These are phyloP conservation scores for Rhamnella rubrinervis DNA, from an alignment of 331 rosid species.

Conservation along the genomic window DNA sequence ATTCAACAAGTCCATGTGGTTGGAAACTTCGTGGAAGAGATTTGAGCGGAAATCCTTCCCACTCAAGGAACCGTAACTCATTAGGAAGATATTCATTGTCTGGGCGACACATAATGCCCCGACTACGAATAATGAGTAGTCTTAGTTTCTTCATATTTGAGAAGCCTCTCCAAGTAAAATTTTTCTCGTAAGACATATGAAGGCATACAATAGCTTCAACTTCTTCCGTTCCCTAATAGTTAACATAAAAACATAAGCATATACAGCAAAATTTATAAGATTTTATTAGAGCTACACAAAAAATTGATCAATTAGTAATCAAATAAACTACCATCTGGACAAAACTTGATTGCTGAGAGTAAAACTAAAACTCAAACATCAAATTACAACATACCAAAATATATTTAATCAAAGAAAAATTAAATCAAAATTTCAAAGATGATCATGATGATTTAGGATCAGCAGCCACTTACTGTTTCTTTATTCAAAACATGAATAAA, in stretches of 20 bases:
- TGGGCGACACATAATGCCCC: too few relatives aligned
- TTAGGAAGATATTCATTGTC: constrained; percentile 17
- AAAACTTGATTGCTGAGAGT: too few relatives aligned
- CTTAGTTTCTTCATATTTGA: constrained; percentile 20
- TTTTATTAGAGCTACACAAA: too few relatives aligned
- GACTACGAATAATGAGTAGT: too few relatives aligned
- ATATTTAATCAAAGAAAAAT: too few relatives aligned
- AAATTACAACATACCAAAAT: too few relatives aligned
- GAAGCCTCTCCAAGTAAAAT: constrained; percentile 15
- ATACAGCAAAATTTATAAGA: not conserved
- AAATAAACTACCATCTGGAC: too few relatives aligned
- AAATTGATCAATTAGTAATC: not conserved
- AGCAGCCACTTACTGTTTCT: constrained; percentile 1
- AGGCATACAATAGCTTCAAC: constrained; percentile 25
- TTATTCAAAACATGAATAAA: not conserved
- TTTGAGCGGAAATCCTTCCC: constrained; percentile 26
- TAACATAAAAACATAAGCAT: not conserved
- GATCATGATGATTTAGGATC: too few relatives aligned
- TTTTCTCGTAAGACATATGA: too few relatives aligned
- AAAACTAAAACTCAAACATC: too few relatives aligned
- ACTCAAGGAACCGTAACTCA: constrained; percentile 12
- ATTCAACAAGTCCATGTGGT: constrained; percentile 24
- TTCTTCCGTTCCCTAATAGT: not conserved
- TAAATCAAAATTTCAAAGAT: too few relatives aligned
- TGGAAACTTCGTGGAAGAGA: constrained; percentile 33